These are phyloP conservation scores for Kodamaea lidongshanica DNA, from an alignment of 805 yeast genomes.

Conservation along the genomic window DNA sequence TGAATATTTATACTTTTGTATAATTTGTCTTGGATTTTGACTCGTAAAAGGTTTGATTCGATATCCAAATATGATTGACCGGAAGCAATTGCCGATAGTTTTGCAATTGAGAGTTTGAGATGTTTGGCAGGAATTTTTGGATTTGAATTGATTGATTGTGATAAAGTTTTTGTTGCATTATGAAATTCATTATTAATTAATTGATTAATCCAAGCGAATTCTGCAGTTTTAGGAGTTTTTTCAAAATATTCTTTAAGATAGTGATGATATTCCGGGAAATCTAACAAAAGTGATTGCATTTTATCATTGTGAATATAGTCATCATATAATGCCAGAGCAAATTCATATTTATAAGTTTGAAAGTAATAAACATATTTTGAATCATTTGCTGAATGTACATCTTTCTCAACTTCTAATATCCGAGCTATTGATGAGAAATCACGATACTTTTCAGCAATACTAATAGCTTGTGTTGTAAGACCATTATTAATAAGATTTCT, in stretches of 20 bases:
- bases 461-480: constrained; percentile 48
- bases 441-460: constrained; percentile 56
- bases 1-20: constrained; percentile 17
- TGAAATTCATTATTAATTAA: constrained; percentile 45
- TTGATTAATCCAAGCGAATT: constrained; percentile 69
- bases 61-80: constrained; percentile 16
- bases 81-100: constrained; percentile 51
- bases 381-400: neutral
- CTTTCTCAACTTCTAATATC: constrained; percentile 30
- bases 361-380: constrained; percentile 44
- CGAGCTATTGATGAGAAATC: constrained; percentile 64
- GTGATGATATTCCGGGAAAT: constrained; percentile 47
- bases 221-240: constrained; percentile 38
- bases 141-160: too few relatives aligned
- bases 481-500: constrained; percentile 46
- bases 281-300: constrained; percentile 47
- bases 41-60: constrained; percentile 43
- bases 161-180: constrained; percentile 45
- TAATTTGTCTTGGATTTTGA: constrained; percentile 44
- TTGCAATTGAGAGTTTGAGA: constrained; percentile 69
- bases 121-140: too few relatives aligned
- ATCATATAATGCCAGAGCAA: constrained; percentile 59
- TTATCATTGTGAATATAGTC: constrained; percentile 51
- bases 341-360: constrained; percentile 56
- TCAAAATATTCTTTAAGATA: constrained; percentile 49